Evolutionary conservation across 192 early-diverging fungal genomes (phyloP), one percentile per base, ranked within the genome.

Genomic region (Geranomyces variabilis): DNA sequence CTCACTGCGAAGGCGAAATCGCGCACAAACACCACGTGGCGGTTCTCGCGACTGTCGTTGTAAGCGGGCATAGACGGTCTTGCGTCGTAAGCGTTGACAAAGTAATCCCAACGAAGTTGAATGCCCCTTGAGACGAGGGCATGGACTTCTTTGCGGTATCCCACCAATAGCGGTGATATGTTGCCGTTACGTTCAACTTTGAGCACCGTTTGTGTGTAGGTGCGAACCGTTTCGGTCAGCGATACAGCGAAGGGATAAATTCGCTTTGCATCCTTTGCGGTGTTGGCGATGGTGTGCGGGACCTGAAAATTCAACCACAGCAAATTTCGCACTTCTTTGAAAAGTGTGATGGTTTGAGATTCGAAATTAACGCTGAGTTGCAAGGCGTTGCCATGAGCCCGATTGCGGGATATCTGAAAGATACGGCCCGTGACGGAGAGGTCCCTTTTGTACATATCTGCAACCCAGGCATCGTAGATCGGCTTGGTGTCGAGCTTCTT

Each of bases 201-300:
- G 61, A 90, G 86, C 56, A 91, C 80, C 26, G 94, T 92, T 72
- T 96, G 92, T 19, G 87, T 88, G 70, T 96, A 99, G 29, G 94
- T 96, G 22, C 95, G 85, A 24, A 96, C 91, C 0, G 97, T 94
- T 74, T 99, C 97, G 80, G 89, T 96, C 56, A 99, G 78, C 56
- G 92, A 93, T 17, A 99, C 96, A 15, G 98, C 96, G 80, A 93
- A 97, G 10, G 97, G 98, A 80, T 99, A 98, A 19, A 99, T 94
- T 30, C 93, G 88, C 76, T 96, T 95, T 19, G 94, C 96, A 60
- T 98, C 96, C 76, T 95, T 96, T 29, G 95, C 94, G 56, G 94
- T 85, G 80, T 90, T 94, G 34, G 89, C 84, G 69, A 99, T 88
- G 44, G 91, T 89, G 60, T 93, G 92, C 24, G 96, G 96, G 0